phyloP scores from a whole-genome alignment of 2,329 filamentous ascomycete genomes.

The Sporothrix euskadiensis region DNA sequence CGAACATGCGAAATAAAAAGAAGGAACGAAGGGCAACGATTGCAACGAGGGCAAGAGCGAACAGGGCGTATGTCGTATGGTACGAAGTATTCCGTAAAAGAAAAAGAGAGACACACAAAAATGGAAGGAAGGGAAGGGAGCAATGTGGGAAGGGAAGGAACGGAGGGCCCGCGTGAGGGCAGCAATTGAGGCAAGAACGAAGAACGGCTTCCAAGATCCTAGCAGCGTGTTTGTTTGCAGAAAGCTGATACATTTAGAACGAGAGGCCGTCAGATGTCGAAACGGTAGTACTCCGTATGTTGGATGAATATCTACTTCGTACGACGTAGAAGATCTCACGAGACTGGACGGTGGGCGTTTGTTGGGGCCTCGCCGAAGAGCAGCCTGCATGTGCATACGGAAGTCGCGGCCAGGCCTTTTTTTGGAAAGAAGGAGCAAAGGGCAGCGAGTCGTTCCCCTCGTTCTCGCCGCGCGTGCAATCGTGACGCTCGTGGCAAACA shows the following conservation, averaged over 20 bases:
- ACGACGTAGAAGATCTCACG: background rate
- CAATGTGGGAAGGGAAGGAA: background rate
- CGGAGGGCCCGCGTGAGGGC: background rate
- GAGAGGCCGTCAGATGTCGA: background rate
- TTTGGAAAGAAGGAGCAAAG: background rate
- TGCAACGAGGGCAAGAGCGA: background rate
- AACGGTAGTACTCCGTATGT: background rate
- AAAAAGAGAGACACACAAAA: background rate
- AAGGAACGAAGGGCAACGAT: background rate
- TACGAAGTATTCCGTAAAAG: background rate
- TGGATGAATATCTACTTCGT: no score
- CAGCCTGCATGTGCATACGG: background rate
- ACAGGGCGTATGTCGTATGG: background rate
- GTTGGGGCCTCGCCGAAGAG: background rate
- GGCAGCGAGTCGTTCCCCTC: background rate
- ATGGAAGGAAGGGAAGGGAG: background rate
- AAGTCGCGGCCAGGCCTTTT: background rate
- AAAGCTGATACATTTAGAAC: background rate
- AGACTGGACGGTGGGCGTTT: conserved; percentile 5
- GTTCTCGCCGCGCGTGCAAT: background rate
- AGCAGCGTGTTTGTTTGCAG: background rate
- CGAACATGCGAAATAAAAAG: conserved; percentile 13
- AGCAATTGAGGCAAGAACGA: background rate
- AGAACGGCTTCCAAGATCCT: background rate
- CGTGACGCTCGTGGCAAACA: background rate